Conservation (phyloP, 2,329 filamentous ascomycete species). For the Pseudocercospora eumusae region DNA sequence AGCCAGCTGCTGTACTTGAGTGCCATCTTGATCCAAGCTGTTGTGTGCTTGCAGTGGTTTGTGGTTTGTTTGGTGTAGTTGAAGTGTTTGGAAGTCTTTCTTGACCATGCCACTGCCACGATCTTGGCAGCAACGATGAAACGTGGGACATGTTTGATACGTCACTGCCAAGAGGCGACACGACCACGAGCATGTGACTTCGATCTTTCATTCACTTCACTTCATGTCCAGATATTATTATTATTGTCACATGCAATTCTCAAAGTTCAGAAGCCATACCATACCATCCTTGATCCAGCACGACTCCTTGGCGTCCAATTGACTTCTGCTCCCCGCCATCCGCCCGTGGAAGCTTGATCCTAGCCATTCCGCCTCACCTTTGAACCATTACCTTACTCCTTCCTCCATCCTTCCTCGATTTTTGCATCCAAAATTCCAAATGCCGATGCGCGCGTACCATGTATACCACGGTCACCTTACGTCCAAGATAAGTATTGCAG, state of each 20-base stretch:
- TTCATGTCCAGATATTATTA: not conserved
- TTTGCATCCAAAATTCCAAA: not conserved
- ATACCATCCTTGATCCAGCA: too few species aligned
- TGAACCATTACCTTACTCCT: too few species aligned
- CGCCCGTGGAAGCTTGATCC: constrained; percentile 7
- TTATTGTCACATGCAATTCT: not conserved
- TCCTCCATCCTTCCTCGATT: not conserved
- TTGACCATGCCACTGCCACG: too few species aligned
- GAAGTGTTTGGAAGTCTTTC: not conserved
- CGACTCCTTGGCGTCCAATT: too few species aligned
- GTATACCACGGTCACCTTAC: not conserved
- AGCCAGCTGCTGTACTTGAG: constrained; percentile 28
- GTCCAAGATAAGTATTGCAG: not conserved
- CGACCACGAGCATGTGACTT: not conserved
- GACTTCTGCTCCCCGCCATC: not conserved
- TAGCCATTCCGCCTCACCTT: not conserved
- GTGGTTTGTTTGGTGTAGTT: not conserved
- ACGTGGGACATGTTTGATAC: not conserved
- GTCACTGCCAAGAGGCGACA: constrained; percentile 5
- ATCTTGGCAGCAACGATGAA: not conserved
- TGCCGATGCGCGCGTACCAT: constrained; percentile 2
- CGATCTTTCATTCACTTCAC: too few species aligned
- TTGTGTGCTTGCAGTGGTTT: not conserved
- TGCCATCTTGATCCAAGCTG: constrained; percentile 23
- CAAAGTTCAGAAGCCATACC: not conserved